Evolutionary conservation across 257 asterid species (phyloP).

Genomic region (Gentiana dahurica): DNA sequence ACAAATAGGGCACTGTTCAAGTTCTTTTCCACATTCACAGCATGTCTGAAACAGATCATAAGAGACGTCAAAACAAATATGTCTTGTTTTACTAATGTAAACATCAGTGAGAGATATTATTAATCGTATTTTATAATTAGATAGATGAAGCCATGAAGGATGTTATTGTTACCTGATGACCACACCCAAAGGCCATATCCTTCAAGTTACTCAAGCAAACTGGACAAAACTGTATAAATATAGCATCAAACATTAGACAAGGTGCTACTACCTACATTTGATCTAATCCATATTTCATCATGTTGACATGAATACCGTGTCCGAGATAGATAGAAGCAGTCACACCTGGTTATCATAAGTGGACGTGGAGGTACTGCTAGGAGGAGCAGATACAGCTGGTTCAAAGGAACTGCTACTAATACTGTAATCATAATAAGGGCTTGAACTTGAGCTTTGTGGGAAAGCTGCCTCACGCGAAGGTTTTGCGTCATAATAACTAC

Average conservation of each 20-base stretch:
- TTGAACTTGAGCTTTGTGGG: slow-evolving; percentile 22
- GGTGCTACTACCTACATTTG: not conserved
- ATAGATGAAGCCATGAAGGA: not conserved
- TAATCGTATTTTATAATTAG: not conserved
- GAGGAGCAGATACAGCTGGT: slow-evolving; percentile 7
- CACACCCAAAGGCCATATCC: slow-evolving; percentile 98
- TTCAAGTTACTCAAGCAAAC: slow-evolving; percentile 76
- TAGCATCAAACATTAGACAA: not conserved
- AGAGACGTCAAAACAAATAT: not conserved
- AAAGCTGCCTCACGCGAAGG: slow-evolving; percentile 29
- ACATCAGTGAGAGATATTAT: not conserved
- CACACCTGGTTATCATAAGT: slow-evolving; percentile 61
- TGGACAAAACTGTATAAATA: slow-evolving; percentile 63
- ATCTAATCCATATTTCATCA: not conserved
- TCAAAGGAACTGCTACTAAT: slow-evolving; percentile 30
- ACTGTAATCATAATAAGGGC: slow-evolving; percentile 22
- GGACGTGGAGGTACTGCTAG: slow-evolving; percentile 39
- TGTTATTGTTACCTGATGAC: slow-evolving; percentile 68
- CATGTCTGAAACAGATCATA: slow-evolving; percentile 44
- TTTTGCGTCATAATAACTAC: slow-evolving; percentile 36
- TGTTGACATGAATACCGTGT: too few species aligned
- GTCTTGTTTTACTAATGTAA: not conserved
- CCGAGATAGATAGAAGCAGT: not conserved
- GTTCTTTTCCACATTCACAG: slow-evolving; percentile 58
- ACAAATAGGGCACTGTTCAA: slow-evolving; percentile 69